phyloP scores from a whole-genome alignment of 768 basidiomycete genomes.

The Lactarius quietus region DNA sequence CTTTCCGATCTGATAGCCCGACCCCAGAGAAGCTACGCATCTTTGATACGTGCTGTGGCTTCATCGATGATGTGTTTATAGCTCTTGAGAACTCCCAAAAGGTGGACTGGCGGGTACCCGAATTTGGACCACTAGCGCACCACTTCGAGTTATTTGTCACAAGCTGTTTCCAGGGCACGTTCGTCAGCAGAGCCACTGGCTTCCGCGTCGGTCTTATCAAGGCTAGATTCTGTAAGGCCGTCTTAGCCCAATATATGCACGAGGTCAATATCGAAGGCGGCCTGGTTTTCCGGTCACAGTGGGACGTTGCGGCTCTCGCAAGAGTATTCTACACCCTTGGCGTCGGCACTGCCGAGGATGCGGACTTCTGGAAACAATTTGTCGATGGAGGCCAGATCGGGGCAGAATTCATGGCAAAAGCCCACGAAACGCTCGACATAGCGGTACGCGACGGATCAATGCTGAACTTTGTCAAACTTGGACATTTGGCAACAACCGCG shows the following conservation, averaged over 20 bases:
- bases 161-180: neutral
- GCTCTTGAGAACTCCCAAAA: neutral
- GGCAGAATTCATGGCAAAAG: neutral
- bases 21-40: neutral
- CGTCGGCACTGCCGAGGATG: neutral
- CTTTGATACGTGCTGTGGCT: conserved; percentile 1
- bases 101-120: conserved; percentile 10
- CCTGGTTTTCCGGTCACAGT: neutral
- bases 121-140: neutral
- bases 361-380: neutral
- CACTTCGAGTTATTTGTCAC: conserved; percentile 5
- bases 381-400: neutral
- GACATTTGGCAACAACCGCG: neutral
- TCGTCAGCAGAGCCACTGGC: neutral
- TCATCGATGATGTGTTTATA: neutral
- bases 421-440: neutral
- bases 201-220: neutral
- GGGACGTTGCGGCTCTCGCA: conserved; percentile 12
- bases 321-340: neutral
- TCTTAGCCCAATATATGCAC: neutral
- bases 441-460: conserved; percentile 6
- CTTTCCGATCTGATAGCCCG: neutral
- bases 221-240: neutral
- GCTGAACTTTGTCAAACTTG: conserved; percentile 9
- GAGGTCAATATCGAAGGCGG: neutral